Base-by-base conservation (phyloP, 805 yeast species). In the Ogataea parapolymorpha region DNA sequence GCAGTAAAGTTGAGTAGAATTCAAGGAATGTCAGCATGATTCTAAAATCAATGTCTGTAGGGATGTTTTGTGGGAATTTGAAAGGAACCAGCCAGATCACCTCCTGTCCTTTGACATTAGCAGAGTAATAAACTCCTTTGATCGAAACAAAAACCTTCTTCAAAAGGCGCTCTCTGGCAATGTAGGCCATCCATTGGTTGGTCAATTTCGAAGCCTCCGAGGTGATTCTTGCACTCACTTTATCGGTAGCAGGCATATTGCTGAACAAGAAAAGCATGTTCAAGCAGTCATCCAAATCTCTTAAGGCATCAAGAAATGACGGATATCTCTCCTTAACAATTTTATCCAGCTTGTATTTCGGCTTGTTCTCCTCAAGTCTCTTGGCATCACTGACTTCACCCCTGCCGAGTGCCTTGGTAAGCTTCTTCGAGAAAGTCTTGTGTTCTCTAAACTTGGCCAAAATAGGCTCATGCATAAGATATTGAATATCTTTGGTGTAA, bases 1-100 rank as follows among this genome's bases (percentile, higher is more conserved):
- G 95, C 58, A 90, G 67, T 54, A 93, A 68, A 18, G 98, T 91
- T 14, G 96, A 82, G 69, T 93, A 93, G 66, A 93, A 90, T 68
- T 93, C 99, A 59, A 93, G 75, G 67, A 93, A 93, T 1, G 98
- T 91, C 58, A 88, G 73, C 99, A 93, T 93, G 70, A 93, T 88
- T 66, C 93, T 78, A 72, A 93, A 91, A 67, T 93, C 99, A 45
- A 93, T 81, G 64, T 93, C 98, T 32, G 83, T 67, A 34, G 99
- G 98, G 53, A 93, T 84, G 64, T 85, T 85, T 64, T 91, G 95
- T 14, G 99, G 96, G 71, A 90, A 93, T 66, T 89, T 93, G 76
- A 83, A 93, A 17, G 99, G 99, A 34, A 88, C 95, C 45, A 93
- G 78, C 99, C 99, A 93, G 67, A 91, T 78, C 33, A 93, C 75